These are phyloP conservation scores for Neophaeococcomyces aloes DNA, from an alignment of 2,329 filamentous ascomycete genomes.

Conservation along the genomic window DNA sequence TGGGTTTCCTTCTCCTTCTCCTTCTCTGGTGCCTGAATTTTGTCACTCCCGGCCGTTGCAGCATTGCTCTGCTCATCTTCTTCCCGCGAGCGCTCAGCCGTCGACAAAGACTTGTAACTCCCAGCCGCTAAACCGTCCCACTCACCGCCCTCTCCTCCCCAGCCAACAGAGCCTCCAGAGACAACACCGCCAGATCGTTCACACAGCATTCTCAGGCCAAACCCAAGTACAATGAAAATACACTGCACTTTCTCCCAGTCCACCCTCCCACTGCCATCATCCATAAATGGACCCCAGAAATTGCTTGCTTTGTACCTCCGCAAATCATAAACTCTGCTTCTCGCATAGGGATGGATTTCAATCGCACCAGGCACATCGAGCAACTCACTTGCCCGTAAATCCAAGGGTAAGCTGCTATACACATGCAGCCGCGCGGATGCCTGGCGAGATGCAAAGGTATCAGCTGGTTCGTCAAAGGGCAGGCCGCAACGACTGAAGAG, in stretches of 20 bases:
- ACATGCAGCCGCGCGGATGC: slow-evolving; percentile 61
- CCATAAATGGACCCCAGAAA: slow-evolving; percentile 61
- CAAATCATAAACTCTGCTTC: slow-evolving; percentile 62
- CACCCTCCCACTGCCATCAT: slow-evolving; percentile 50
- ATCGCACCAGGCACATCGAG: slow-evolving; percentile 11
- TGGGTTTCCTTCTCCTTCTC: background rate
- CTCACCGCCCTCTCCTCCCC: slow-evolving; percentile 7
- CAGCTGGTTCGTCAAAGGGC: slow-evolving; percentile 29
- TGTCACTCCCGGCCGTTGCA: slow-evolving; percentile 8
- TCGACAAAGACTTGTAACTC: slow-evolving; percentile 16
- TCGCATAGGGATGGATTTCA: slow-evolving; percentile 49
- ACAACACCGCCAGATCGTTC: slow-evolving; percentile 9
- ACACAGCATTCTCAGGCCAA: slow-evolving; percentile 46
- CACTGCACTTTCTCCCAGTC: slow-evolving; percentile 77
- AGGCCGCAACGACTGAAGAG: slow-evolving; percentile 50
- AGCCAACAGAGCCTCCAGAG: background rate
- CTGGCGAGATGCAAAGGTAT: slow-evolving; percentile 43
- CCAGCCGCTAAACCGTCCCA: slow-evolving; percentile 21
- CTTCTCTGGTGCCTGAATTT: background rate
- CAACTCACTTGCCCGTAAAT: slow-evolving; percentile 17
- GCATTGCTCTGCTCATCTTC: slow-evolving; percentile 26
- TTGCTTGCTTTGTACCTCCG: slow-evolving; percentile 53
- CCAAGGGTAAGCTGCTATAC: slow-evolving; percentile 54
- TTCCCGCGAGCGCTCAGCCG: background rate
- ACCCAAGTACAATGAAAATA: slow-evolving; percentile 57